phyloP scores from a whole-genome alignment of 2,329 filamentous ascomycete species.

The Helotiales sp. region DNA sequence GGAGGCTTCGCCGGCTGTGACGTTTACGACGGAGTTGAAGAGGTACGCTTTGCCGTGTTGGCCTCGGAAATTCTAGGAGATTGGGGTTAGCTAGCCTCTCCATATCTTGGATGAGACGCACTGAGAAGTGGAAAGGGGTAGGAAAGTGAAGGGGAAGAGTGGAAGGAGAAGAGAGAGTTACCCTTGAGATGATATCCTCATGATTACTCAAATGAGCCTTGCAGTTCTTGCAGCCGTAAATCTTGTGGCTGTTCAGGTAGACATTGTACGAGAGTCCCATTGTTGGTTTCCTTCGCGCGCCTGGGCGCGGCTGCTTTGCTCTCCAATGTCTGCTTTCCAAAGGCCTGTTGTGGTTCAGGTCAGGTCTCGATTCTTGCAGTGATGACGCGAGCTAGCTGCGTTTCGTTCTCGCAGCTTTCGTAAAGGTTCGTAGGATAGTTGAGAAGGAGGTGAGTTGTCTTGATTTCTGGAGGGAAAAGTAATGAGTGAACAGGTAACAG shows the following conservation, averaged over 20 bases:
- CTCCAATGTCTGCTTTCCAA: background rate
- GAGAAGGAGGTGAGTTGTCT: background rate
- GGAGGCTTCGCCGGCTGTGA: conserved; percentile 77
- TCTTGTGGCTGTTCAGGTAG: conserved; percentile 82
- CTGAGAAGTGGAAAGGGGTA: conserved; percentile 2
- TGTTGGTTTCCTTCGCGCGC: background rate
- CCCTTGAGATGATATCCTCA: conserved; percentile 92
- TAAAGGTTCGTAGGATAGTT: background rate
- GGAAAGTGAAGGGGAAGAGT: conserved; percentile 7
- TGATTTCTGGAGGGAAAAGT: too few species aligned
- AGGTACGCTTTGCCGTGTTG: conserved; percentile 98
- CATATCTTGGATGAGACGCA: conserved; percentile 46
- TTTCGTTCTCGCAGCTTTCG: background rate
- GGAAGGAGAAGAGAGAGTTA: conserved; percentile 46
- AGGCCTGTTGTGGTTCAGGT: background rate
- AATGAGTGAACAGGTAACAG: background rate
- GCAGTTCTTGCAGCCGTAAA: conserved; percentile 92
- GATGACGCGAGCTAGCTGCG: background rate
- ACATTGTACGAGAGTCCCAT: conserved; percentile 94
- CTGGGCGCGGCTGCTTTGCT: background rate
- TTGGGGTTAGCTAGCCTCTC: background rate
- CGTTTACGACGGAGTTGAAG: conserved; percentile 92
- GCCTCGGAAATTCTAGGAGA: conserved; percentile 85
- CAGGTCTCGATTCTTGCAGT: background rate
- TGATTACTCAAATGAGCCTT: conserved; percentile 95